Evolutionary conservation across 176 grass and related monocot genomes (phyloP), one percentile per base, ranked within the genome.

Genomic region (Dactylis glomerata): DNA sequence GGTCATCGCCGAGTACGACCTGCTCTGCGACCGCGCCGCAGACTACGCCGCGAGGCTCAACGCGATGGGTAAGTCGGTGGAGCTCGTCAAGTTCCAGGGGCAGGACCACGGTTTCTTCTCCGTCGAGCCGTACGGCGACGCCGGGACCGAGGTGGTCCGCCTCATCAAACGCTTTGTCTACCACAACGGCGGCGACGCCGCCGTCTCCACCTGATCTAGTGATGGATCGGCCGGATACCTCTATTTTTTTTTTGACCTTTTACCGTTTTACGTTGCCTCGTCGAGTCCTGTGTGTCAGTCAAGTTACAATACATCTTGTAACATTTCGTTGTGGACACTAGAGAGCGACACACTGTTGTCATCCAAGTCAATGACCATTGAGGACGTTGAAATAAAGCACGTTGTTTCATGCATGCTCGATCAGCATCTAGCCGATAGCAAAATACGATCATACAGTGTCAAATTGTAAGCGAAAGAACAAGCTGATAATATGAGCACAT

Each of bases 21-120:
- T 85, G 84, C 77, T 92, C 44, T 65, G 77, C 51, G 91, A 90
- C 55, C 87, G 91, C 87, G 17, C 0, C 17, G 81, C 22, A 13
- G 81, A 82, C 51, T 87, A 92, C 61, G 81, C 27, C 6, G 24
- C 13, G 37, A 84, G 81, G 84, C 6, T 92, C 63, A 67, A 36
- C 81, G 87, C 44, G 20, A 76, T 62, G 84, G 87, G 87, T 4
- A 87, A 92, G 69, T 20, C 20, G 1, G 81, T 81, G 16, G 77
- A 81, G 81, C 62, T 84, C 15, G 81, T 77, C 16, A 75, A 86
- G 50, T 97, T 90, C 81, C 2, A 80, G 22, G 90, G 74, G 74
- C 92, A 94, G 87, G 83, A 97, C 7, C 94, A 94, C 33, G 88
- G 94, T 0, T 97, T 97, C 89, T 97, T 97, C 80, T 61, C 81